Evolutionary conservation across 768 basidiomycete species (phyloP), one percentile per base, ranked within the genome.

Genomic region (Clitopilus hobsonii): DNA sequence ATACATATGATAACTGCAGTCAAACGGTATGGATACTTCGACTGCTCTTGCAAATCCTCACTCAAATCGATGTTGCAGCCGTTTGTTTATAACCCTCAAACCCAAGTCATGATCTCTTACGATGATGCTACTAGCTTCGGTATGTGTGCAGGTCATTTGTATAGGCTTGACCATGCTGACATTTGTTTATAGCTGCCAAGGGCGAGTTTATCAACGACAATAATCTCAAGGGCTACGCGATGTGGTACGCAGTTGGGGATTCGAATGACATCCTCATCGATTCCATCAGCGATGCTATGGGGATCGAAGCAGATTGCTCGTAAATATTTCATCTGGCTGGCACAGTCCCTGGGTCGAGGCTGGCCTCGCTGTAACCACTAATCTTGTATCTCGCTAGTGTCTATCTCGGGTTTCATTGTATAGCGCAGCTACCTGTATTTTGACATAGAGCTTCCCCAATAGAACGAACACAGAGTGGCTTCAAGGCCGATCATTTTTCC

Each of bases 191-290:
- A 77, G 76, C 70, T 58, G 75, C 70, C 53, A 88, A 90, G 66
- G 87, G 87, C 5, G 53, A 68, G 1, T 89, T 78, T 63, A 87
- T 89, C 67, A 73, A 77, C 54, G 60, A 71, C 13, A 66, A 69
- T 1, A 75, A 75, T 1, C 70, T 91, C 3, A 73, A 68, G 49
- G 89, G 88, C 1, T 88, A 87, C 64, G 68, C 83, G 1, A 79
- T 88, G 68, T 89, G 86, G 86, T 76, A 88, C 59, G 74, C 80
- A 38, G 78, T 75, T 3, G 85, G 85, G 6, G 88, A 89, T 65
- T 76, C 65, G n/a, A 47, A 79, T 1, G 72, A 85, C 61, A 78
- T 83, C 27, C 75, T 89, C 22, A 62, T 88, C 1, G 71, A 79
- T 55, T 66, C 85, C 4, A 85, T 89, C 52, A 71, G 70, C 49